These are phyloP conservation scores for Salix arbutifolia DNA, from an alignment of 345 rosid species.

Conservation along the genomic window DNA sequence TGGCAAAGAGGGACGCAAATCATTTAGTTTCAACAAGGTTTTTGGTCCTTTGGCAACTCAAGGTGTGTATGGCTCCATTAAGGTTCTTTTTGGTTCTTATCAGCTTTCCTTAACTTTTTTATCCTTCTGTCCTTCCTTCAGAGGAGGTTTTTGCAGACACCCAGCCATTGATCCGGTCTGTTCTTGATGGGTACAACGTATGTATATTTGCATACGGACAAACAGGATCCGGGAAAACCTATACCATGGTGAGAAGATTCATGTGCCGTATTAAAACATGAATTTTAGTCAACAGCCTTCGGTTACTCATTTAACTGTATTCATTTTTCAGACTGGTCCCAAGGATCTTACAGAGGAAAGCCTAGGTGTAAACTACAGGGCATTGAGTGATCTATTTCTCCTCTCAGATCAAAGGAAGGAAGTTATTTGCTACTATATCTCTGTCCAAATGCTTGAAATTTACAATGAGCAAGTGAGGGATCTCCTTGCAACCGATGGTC, in stretches of 20 bases:
- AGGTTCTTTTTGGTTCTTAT: background rate
- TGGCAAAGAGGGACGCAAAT: conserved; percentile 30
- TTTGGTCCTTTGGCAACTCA: conserved; percentile 29
- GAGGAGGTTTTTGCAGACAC: conserved; percentile 33
- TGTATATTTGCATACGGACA: conserved; percentile 38
- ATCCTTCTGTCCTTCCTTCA: conserved; percentile 3
- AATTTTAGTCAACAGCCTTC: background rate
- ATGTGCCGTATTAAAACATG: background rate
- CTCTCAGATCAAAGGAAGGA: conserved; percentile 31
- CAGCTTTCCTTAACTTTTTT: background rate
- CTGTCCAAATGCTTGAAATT: conserved; percentile 35
- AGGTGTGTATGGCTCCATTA: conserved; percentile 13
- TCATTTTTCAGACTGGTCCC: conserved; percentile 30
- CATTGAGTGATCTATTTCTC: conserved; percentile 32
- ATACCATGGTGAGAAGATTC: conserved; percentile 28
- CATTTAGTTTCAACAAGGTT: conserved; percentile 28
- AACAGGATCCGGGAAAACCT: conserved; percentile 35
- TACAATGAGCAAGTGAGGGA: conserved; percentile 36
- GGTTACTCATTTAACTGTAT: background rate
- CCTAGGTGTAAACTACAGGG: conserved; percentile 35
- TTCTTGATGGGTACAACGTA: conserved; percentile 33
- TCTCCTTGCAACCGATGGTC: conserved; percentile 21
- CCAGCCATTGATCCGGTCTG: conserved; percentile 35
- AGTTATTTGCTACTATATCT: conserved; percentile 23
- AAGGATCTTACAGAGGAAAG: conserved; percentile 27